A percentile compares a stretch with the other conserved stretches of the same genome.
These are phyloP conservation scores for Coemansia sp. DNA, from an alignment of 192 early-diverging fungal species.

Conservation along the genomic window DNA sequence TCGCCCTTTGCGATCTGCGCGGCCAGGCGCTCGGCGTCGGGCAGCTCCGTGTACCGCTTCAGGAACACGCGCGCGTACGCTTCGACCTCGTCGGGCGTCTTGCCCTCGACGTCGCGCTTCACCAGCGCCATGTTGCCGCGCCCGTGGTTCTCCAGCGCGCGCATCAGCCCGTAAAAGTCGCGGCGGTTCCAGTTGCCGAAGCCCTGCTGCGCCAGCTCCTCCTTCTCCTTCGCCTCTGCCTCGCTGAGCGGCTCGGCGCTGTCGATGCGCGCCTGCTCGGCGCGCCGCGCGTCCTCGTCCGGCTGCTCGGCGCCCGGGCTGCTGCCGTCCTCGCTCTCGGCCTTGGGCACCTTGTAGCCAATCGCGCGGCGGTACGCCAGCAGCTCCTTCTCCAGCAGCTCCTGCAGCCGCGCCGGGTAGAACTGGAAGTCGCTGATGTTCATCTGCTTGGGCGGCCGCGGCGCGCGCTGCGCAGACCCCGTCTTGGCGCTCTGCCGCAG, in stretches of 20 bases:
- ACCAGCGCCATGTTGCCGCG: slow-evolving; percentile 72
- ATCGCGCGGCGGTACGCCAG: slow-evolving; percentile 68
- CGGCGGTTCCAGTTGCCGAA: slow-evolving; percentile 90
- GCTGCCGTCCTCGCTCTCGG: slow-evolving; percentile 36
- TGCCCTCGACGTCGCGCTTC: slow-evolving; percentile 88
- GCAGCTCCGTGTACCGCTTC: slow-evolving; percentile 82
- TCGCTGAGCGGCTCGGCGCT: slow-evolving; percentile 87
- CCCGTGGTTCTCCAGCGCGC: slow-evolving; percentile 83
- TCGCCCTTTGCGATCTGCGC: slow-evolving; percentile 90
- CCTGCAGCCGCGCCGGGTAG: slow-evolving; percentile 72
- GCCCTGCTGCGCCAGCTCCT: slow-evolving; percentile 61
- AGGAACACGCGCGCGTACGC: slow-evolving; percentile 88
- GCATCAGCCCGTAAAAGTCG: slow-evolving; percentile 86
- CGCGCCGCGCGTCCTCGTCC: slow-evolving; percentile 59
- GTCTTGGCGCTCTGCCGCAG: slow-evolving; percentile 66
- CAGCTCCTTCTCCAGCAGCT: slow-evolving; percentile 82
- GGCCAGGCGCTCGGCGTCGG: slow-evolving; percentile 84
- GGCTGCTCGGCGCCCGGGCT: slow-evolving; percentile 41
- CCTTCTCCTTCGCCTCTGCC: slow-evolving; percentile 80
- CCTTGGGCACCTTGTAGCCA: slow-evolving; percentile 67
- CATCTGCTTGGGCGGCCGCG: slow-evolving; percentile 66
- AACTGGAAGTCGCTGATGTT: slow-evolving; percentile 91
- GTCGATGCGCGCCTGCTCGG: slow-evolving; percentile 85
- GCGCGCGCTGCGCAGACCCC: slow-evolving; percentile 59
- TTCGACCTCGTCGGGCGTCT: slow-evolving; percentile 81